Conservation (phyloP, 805 yeast species). For the Candida berthetii region DNA sequence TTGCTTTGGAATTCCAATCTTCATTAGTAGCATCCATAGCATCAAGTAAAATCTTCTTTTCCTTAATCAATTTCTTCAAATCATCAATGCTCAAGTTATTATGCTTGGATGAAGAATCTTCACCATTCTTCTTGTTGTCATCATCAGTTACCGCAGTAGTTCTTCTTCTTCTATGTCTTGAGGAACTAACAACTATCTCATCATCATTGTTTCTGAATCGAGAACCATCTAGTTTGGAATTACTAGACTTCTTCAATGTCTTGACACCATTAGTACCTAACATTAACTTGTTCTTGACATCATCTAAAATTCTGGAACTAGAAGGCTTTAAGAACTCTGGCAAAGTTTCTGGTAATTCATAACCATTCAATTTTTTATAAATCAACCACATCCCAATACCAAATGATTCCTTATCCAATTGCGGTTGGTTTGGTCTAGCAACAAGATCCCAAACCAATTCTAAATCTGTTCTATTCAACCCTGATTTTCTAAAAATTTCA, state of each 20-base stretch:
- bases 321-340: conserved; percentile 94
- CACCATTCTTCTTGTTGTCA: no score
- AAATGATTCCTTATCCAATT: conserved; percentile 85
- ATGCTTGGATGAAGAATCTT: neutral
- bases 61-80: conserved; percentile 63
- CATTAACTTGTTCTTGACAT: conserved; percentile 51
- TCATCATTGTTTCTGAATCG: conserved; percentile 78
- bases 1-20: conserved; percentile 32
- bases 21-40: conserved; percentile 26
- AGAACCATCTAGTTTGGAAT: conserved; percentile 25
- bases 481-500: conserved; percentile 83
- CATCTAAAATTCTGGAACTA: conserved; percentile 67
- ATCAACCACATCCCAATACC: conserved; percentile 97
- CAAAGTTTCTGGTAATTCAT: conserved; percentile 67
- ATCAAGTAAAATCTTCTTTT: conserved; percentile 66
- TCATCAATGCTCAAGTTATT: conserved; percentile 34
- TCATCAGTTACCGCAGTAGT: neutral
- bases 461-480: conserved; percentile 79
- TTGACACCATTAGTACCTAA: conserved; percentile 2
- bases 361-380: conserved; percentile 84
- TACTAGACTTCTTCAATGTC: conserved; percentile 19
- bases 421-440: conserved; percentile 81
- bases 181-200: conserved; percentile 25
- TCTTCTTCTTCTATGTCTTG: conserved; percentile 22
- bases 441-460: conserved; percentile 89